phyloP scores from a whole-genome alignment of 2,329 filamentous ascomycete genomes.

The Orbilia brochopaga region DNA sequence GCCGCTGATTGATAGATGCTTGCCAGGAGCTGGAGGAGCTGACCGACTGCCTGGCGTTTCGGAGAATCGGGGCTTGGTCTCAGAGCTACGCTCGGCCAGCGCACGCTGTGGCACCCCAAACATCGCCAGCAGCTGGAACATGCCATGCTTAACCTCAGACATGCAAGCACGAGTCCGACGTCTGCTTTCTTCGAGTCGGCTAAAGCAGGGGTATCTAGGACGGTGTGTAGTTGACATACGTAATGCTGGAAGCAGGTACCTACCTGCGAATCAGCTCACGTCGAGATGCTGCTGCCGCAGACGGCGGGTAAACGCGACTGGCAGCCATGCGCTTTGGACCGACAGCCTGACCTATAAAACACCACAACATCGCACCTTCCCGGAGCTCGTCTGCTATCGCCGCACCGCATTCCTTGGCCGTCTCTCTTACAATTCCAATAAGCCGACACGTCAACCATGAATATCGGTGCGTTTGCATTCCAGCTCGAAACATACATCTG shows the following conservation, averaged over 20 bases:
- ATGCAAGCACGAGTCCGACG: neutral
- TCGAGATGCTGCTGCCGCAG: neutral
- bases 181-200: neutral
- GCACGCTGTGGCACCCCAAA: constrained; percentile 4
- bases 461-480: constrained; percentile 26
- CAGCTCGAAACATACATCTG: neutral
- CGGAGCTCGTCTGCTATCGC: constrained; percentile 9
- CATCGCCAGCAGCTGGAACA: neutral
- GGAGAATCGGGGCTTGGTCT: constrained; percentile 14
- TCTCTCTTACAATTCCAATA: constrained; percentile 6
- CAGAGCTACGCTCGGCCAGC: constrained; percentile 34
- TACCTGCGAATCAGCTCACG: neutral
- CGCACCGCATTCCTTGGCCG: constrained; percentile 3
- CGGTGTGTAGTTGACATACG: no score
- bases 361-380: neutral
- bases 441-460: constrained; percentile 16
- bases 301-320: neutral
- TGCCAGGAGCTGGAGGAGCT: neutral
- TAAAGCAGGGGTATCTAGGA: neutral
- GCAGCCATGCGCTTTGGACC: neutral
- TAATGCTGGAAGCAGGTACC: neutral
- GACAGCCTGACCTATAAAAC: neutral
- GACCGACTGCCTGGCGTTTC: neutral
- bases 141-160: neutral
- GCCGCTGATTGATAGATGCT: constrained; percentile 27